Percentiles rank a stretch among this genome's conserved stretches.
phyloP scores from a whole-genome alignment of 768 basidiomycete genomes.

The Boletus reticulatus region DNA sequence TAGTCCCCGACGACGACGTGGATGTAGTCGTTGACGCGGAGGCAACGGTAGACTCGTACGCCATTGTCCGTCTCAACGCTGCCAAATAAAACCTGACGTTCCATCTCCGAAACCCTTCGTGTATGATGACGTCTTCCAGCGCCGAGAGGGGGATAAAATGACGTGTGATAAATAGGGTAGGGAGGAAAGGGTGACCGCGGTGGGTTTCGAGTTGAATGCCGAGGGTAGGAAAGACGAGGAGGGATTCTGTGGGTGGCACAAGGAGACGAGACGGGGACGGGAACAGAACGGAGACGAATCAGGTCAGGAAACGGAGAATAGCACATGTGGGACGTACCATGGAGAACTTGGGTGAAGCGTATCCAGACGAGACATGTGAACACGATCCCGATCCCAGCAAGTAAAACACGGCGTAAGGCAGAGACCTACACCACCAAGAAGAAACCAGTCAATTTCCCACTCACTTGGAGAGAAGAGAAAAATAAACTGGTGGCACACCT shows the following conservation, averaged over 20 bases:
- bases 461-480: too few relatives aligned
- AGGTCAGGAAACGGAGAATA: too few relatives aligned
- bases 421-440: background rate
- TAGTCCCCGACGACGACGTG: too few relatives aligned
- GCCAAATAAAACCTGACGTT: slow-evolving; percentile 68
- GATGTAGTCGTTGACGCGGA: too few relatives aligned
- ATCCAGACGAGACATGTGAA: slow-evolving; percentile 29
- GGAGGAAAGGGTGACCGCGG: slow-evolving; percentile 47
- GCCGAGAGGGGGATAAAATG: slow-evolving; percentile 57
- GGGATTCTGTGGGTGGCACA: slow-evolving; percentile 51
- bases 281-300: background rate
- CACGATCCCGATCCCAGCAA: slow-evolving; percentile 9
- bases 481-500: background rate
- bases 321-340: slow-evolving; percentile 36
- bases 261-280: background rate
- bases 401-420: background rate
- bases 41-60: too few relatives aligned
- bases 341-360: slow-evolving; percentile 45
- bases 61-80: slow-evolving; percentile 30
- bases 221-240: slow-evolving; percentile 61
- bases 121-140: slow-evolving; percentile 65
- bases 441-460: background rate
- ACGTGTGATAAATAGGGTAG: slow-evolving; percentile 33
- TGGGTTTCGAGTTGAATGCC: slow-evolving; percentile 77
- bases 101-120: slow-evolving; percentile 74